Percentiles rank a stretch among this genome's conserved stretches.
Evolutionary conservation across 495 filamentous ascomycete species (phyloP).

Genomic region (Xylaria cubensis): DNA sequence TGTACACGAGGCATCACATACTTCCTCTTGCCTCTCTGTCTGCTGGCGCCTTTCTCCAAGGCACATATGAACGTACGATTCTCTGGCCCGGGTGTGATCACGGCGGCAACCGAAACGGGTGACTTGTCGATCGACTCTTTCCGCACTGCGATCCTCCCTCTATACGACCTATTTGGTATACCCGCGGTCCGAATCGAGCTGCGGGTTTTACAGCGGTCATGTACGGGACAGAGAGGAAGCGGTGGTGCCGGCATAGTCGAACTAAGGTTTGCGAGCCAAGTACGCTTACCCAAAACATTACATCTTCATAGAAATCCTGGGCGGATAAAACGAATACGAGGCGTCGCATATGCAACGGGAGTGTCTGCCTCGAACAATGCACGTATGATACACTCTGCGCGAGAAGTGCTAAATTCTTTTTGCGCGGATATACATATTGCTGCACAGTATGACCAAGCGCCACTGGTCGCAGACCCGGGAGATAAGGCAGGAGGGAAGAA

Average conservation of each 20-base stretch:
- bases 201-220: constrained; percentile 79
- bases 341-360: constrained; percentile 90
- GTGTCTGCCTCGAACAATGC: constrained; percentile 91
- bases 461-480: constrained; percentile 64
- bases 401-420: constrained; percentile 86
- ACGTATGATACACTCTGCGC: constrained; percentile 88
- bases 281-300: constrained; percentile 90
- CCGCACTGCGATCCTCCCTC: constrained; percentile 87
- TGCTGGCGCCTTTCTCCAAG: constrained; percentile 94
- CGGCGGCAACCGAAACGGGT: constrained; percentile 75
- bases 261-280: constrained; percentile 87
- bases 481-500: constrained; percentile 62
- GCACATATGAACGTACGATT: constrained; percentile 85
- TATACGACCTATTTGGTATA: constrained; percentile 90
- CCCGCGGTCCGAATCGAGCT: constrained; percentile 81
- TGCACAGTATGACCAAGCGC: constrained; percentile 71
- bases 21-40: constrained; percentile 86
- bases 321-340: constrained; percentile 84
- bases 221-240: constrained; percentile 70
- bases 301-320: constrained; percentile 83
- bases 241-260: constrained; percentile 93
- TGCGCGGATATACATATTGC: constrained; percentile 83
- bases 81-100: constrained; percentile 92
- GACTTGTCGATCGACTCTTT: constrained; percentile 93
- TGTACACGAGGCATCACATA: constrained; percentile 87